These are phyloP conservation scores for Botrytis sinoallii DNA, from an alignment of 2,329 filamentous ascomycete genomes.

Conservation along the genomic window DNA sequence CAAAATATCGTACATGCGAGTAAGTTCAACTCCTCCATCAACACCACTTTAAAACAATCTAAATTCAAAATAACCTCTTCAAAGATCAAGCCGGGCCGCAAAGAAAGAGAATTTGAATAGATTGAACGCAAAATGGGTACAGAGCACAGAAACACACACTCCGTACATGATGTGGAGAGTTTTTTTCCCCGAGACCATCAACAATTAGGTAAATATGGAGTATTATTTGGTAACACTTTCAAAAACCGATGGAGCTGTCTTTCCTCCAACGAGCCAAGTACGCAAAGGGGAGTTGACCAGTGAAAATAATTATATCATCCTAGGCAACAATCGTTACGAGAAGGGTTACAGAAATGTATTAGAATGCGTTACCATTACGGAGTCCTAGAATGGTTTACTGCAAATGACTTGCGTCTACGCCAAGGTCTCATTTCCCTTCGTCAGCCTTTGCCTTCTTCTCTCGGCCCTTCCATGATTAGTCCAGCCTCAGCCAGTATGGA, in stretches of 20 bases:
- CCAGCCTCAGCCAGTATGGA: not conserved
- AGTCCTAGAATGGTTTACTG: not conserved
- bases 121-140: not conserved
- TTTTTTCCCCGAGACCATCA: not conserved
- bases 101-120: not conserved
- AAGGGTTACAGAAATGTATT: not conserved
- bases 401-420: not conserved
- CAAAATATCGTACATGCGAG: not conserved
- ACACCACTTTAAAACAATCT: not conserved
- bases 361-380: not conserved
- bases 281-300: not conserved
- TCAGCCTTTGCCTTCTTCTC: not conserved
- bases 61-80: not conserved
- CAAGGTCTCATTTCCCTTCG: not conserved
- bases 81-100: not conserved
- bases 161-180: not conserved
- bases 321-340: not conserved
- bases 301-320: not conserved
- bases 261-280: not conserved
- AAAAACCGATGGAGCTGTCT: not conserved
- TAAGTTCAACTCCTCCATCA: not conserved
- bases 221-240: constrained; percentile 1
- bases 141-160: not conserved
- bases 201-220: not conserved
- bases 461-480: not conserved